Conservation (phyloP, 2,329 filamentous ascomycete species). For the Penicillium sp. region DNA sequence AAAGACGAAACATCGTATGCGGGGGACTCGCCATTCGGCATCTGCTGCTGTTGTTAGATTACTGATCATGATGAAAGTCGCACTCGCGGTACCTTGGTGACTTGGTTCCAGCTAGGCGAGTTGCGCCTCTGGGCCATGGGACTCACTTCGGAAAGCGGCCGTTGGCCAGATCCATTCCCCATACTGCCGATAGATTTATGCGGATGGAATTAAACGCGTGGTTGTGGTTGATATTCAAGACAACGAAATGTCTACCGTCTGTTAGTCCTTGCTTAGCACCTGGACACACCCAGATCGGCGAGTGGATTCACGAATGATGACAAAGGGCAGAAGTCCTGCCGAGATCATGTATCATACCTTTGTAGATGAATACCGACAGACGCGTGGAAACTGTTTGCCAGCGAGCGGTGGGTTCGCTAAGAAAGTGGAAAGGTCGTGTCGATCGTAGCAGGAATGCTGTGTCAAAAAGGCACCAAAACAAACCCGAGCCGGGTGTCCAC, state of each 20-base stretch:
- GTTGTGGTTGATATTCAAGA: slow-evolving; percentile 5
- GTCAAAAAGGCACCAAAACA: slow-evolving; percentile 18
- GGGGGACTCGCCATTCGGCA: slow-evolving; percentile 72
- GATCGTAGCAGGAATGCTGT: slow-evolving; percentile 26
- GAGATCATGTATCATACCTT: slow-evolving; percentile 19
- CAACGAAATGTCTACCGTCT: slow-evolving; percentile 11
- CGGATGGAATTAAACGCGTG: not conserved
- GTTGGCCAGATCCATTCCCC: slow-evolving; percentile 60
- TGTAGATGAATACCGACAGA: slow-evolving; percentile 13
- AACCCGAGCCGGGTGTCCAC: slow-evolving; percentile 12
- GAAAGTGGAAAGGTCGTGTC: slow-evolving; percentile 21
- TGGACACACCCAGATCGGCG: not conserved
- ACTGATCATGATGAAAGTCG: not conserved
- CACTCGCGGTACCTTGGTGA: slow-evolving; percentile 62
- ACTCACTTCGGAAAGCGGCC: slow-evolving; percentile 86
- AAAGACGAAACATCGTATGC: slow-evolving; percentile 84
- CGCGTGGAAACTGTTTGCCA: slow-evolving; percentile 20
- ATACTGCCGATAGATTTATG: slow-evolving; percentile 64
- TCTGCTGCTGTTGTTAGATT: slow-evolving; percentile 57
- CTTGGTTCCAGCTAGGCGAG: slow-evolving; percentile 85
- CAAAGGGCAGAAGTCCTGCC: not conserved
- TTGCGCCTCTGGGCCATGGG: slow-evolving; percentile 84
- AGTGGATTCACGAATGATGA: slow-evolving; percentile 1
- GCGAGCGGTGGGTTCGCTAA: slow-evolving; percentile 14
- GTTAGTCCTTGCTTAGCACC: slow-evolving; percentile 14